phyloP scores from a whole-genome alignment of 116 monocot genomes.

The Phalaenopsis hybrid region DNA sequence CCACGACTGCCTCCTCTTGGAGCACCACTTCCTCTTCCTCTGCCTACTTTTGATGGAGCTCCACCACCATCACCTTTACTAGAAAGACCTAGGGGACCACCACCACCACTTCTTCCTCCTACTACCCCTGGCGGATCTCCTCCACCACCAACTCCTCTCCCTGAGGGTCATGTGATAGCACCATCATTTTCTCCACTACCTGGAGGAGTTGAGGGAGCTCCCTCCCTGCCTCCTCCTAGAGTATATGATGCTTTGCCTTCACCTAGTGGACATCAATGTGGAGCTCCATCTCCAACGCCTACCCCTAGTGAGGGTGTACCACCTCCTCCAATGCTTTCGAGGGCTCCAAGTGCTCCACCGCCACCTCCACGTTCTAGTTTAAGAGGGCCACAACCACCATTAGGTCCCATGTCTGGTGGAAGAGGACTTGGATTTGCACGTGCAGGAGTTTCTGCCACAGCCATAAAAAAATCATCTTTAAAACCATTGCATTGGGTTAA shows the following conservation, averaged over 20 bases:
- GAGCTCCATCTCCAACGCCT: slow-evolving; percentile 8
- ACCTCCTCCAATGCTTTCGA: slow-evolving; percentile 4
- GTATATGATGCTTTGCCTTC: not conserved
- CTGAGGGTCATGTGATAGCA: not conserved
- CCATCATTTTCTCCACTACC: slow-evolving; percentile 17
- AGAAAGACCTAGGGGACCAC: not conserved
- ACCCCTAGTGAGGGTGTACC: slow-evolving; percentile 10
- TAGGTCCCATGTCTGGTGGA: slow-evolving; percentile 21
- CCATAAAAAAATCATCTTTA: slow-evolving; percentile 51
- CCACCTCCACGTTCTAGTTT: slow-evolving; percentile 27
- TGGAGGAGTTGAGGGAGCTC: slow-evolving; percentile 7
- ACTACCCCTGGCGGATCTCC: slow-evolving; percentile 1
- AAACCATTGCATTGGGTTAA: slow-evolving; percentile 98
- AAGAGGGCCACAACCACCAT: slow-evolving; percentile 18
- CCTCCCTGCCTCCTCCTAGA: slow-evolving; percentile 3
- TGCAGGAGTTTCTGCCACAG: slow-evolving; percentile 19
- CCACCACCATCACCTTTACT: not conserved
- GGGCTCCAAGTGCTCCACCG: slow-evolving; percentile 14
- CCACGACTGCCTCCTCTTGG: slow-evolving; percentile 14
- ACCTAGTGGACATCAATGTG: not conserved
- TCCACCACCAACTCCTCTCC: slow-evolving; percentile 8
- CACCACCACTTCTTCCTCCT: slow-evolving; percentile 11
- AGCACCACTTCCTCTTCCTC: slow-evolving; percentile 24
- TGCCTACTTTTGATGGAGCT: not conserved
- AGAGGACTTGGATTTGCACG: slow-evolving; percentile 61